Conservation (phyloP, 2,329 filamentous ascomycete genomes). For the Fusarium incarnatum region DNA sequence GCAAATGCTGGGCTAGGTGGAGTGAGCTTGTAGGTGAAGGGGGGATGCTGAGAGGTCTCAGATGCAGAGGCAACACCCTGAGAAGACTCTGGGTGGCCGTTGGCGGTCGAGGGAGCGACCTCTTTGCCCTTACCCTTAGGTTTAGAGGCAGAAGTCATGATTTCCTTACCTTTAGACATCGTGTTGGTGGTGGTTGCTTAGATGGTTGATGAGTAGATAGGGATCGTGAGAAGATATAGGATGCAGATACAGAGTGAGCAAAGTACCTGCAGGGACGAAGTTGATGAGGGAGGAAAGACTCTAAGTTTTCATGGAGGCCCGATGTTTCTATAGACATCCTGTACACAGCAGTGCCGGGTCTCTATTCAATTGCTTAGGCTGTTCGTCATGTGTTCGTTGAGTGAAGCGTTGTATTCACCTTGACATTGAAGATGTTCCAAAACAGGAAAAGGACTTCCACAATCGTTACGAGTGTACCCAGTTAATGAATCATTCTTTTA, state of each 20-base stretch:
- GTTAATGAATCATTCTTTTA: background rate
- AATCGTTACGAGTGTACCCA: background rate
- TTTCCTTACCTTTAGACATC: background rate
- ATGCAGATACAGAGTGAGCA: background rate
- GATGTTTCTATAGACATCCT: background rate
- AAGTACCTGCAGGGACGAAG: background rate
- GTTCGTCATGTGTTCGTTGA: background rate
- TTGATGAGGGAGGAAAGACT: background rate
- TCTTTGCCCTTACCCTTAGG: background rate
- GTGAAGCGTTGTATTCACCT: background rate
- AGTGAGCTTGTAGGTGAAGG: background rate
- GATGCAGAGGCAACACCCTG: background rate
- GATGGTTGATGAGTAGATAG: background rate
- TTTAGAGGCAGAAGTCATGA: background rate
- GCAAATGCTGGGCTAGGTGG: background rate
- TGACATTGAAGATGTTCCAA: background rate
- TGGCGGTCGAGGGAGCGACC: background rate
- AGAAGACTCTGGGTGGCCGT: background rate
- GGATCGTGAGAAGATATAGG: background rate
- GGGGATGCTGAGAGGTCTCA: background rate
- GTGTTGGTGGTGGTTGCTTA: background rate
- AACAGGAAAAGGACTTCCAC: background rate
- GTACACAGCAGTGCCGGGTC: background rate
- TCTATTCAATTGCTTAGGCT: background rate
- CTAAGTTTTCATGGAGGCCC: background rate